Conservation (phyloP, 352 stramenopile species). For the Phytophthora crassamura region DNA sequence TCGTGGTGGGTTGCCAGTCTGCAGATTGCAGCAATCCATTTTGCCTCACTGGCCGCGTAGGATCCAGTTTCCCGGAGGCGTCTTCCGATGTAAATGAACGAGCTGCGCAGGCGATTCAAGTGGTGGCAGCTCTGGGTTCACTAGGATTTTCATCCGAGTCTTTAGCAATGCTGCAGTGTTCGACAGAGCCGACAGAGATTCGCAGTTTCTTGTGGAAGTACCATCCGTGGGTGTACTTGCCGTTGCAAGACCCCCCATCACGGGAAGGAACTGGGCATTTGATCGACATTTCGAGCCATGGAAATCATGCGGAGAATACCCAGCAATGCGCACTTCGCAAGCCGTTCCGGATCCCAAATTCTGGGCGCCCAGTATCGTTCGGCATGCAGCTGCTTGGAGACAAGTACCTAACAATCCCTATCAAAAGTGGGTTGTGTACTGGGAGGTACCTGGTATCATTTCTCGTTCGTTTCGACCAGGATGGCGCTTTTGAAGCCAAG, state of each 20-base stretch:
- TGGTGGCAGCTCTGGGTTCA: conserved; percentile 45
- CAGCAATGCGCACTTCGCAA: conserved; percentile 52
- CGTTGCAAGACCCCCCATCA: conserved; percentile 57
- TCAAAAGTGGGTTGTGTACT: neutral
- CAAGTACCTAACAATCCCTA: conserved; percentile 29
- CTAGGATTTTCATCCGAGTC: conserved; percentile 42
- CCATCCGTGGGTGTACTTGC: conserved; percentile 56
- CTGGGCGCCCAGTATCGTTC: conserved; percentile 11
- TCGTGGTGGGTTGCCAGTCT: conserved; percentile 55
- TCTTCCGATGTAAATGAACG: conserved; percentile 47
- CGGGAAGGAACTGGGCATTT: conserved; percentile 23
- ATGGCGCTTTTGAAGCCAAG: conserved; percentile 1
- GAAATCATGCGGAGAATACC: conserved; percentile 43
- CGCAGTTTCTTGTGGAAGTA: conserved; percentile 51
- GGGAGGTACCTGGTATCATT: conserved; percentile 46
- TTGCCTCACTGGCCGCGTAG: conserved; percentile 43
- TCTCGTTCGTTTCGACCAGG: conserved; percentile 49
- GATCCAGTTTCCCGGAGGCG: neutral
- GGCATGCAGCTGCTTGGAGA: conserved; percentile 51
- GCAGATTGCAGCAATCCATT: conserved; percentile 48
- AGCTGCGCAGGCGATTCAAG: conserved; percentile 56
- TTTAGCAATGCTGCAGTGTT: conserved; percentile 53
- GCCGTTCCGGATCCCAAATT: conserved; percentile 56
- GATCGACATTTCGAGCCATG: conserved; percentile 62
- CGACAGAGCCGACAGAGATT: conserved; percentile 32